phyloP scores from a whole-genome alignment of 2,329 filamentous ascomycete species.

The Basipetospora chlamydospora region DNA sequence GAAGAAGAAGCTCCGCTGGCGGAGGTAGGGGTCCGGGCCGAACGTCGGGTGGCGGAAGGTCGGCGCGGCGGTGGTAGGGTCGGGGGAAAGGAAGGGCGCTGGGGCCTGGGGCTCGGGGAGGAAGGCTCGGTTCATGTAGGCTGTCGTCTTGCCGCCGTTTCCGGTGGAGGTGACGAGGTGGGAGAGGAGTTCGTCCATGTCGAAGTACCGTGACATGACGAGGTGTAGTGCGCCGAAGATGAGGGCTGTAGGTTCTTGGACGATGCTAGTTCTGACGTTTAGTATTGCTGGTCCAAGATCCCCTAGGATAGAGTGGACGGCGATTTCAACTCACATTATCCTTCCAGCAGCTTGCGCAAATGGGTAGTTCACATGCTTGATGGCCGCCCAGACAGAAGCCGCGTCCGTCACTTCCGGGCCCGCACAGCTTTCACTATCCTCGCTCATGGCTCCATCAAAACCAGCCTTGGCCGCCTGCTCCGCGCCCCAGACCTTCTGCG shows the following conservation, averaged over 20 bases:
- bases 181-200: conserved; percentile 45
- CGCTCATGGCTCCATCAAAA: neutral
- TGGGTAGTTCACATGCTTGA: conserved; percentile 21
- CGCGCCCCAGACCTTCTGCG: conserved; percentile 15
- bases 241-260: conserved; percentile 45
- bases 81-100: no score
- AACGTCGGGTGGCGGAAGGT: neutral
- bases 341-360: conserved; percentile 31
- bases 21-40: conserved; percentile 9
- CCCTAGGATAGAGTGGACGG: no score
- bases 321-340: conserved; percentile 37
- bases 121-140: conserved; percentile 37
- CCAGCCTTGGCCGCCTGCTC: neutral
- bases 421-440: neutral
- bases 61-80: no score
- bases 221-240: conserved; percentile 45
- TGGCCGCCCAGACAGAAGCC: conserved; percentile 24
- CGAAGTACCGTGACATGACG: conserved; percentile 41
- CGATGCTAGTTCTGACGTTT: conserved; percentile 27
- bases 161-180: conserved; percentile 35
- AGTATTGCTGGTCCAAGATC: no score
- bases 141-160: conserved; percentile 27
- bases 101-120: conserved; percentile 12
- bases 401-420: conserved; percentile 17
- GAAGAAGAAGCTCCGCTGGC: conserved; percentile 45